These are phyloP conservation scores for Daldinia sp. DNA, from an alignment of 2,329 filamentous ascomycete genomes.

Conservation along the genomic window DNA sequence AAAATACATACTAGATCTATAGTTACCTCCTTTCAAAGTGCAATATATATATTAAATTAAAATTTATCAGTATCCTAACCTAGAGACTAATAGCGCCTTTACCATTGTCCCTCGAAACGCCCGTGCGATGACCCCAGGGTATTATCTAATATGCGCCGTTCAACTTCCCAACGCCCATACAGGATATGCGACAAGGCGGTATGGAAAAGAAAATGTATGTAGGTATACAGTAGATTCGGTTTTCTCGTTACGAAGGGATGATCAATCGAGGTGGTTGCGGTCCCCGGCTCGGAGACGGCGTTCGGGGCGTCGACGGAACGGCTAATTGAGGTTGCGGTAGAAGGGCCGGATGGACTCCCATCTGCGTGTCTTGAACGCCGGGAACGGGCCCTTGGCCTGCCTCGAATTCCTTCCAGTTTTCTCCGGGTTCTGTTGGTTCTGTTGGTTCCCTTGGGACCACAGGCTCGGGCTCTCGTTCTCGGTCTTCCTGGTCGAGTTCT, in stretches of 20 bases:
- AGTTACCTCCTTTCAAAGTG: no score
- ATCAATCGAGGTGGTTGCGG: conserved; percentile 18
- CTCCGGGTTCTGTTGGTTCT: conserved; percentile 35
- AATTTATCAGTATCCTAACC: neutral
- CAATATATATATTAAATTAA: neutral
- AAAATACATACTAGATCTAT: no score
- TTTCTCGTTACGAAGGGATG: conserved; percentile 10
- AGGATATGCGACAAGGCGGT: neutral
- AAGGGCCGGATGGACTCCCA: conserved; percentile 43
- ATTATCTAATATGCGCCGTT: neutral
- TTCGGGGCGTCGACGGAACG: conserved; percentile 33
- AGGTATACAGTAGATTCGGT: conserved; percentile 5
- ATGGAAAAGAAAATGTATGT: neutral
- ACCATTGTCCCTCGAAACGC: neutral
- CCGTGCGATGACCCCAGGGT: neutral
- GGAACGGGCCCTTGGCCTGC: conserved; percentile 45
- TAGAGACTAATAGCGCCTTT: neutral
- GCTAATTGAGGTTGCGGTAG: conserved; percentile 32
- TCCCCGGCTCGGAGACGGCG: conserved; percentile 29
- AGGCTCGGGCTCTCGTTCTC: conserved; percentile 37
- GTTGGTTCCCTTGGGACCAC: conserved; percentile 38
- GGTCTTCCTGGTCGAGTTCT: conserved; percentile 28
- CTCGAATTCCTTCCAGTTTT: conserved; percentile 53
- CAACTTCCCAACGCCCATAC: neutral
- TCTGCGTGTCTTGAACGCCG: conserved; percentile 24